Evolutionary conservation across 768 basidiomycete species (phyloP).

Genomic region (Polyporus arcularius): DNA sequence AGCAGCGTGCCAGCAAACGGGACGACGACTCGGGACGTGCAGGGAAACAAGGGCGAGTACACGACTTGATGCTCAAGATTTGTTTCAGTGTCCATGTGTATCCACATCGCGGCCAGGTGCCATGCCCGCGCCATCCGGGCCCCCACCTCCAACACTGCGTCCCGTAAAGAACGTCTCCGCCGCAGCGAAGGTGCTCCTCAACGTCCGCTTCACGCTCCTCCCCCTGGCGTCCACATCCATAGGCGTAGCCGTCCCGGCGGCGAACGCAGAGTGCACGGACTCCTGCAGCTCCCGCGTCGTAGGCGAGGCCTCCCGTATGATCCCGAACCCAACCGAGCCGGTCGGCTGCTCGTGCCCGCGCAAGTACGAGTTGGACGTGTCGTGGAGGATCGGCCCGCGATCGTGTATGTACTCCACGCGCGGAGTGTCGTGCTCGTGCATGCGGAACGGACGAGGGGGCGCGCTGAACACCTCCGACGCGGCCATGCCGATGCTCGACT

Average conservation of each 20-base stretch:
- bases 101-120: constrained; percentile 22
- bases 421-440: constrained; percentile 8
- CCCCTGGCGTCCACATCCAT: constrained; percentile 45
- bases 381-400: constrained; percentile 21
- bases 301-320: constrained; percentile 27
- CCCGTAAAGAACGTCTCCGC: constrained; percentile 76
- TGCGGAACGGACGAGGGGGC: constrained; percentile 7
- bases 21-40: not conserved
- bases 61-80: not conserved
- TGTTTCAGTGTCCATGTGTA: constrained; percentile 18
- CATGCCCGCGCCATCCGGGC: constrained; percentile 22
- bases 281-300: constrained; percentile 44
- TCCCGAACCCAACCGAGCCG: constrained; percentile 11
- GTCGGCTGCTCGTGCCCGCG: constrained; percentile 16
- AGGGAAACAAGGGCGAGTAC: not conserved
- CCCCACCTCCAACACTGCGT: constrained; percentile 18
- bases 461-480: constrained; percentile 8
- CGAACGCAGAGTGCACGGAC: constrained; percentile 37
- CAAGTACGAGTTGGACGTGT: constrained; percentile 25
- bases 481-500: constrained; percentile 14
- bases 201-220: constrained; percentile 61
- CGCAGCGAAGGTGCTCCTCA: constrained; percentile 67
- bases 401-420: constrained; percentile 7
- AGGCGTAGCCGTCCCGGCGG: constrained; percentile 17
- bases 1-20: not conserved